Evolutionary conservation across 2,329 filamentous ascomycete genomes (phyloP), one percentile per base, ranked within the genome.

Genomic region (Claviceps arundinis): DNA sequence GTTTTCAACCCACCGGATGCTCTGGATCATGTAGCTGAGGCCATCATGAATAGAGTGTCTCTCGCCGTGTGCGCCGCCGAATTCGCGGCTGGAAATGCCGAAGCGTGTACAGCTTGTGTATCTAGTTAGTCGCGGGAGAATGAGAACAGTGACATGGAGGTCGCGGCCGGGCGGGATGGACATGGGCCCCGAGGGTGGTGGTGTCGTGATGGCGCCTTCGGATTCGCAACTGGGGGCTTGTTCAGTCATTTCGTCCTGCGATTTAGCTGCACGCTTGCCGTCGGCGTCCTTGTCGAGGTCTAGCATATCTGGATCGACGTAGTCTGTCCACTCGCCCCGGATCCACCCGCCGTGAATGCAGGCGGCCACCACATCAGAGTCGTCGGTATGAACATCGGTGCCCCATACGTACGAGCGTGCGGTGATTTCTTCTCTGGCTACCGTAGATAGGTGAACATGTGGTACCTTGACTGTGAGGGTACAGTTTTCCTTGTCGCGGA

Each of bases 261-360:
- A 57, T 56, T 67, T 68, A 19, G 54, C 50, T 52, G 65, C 67
- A 37, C 67, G 63, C 45, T 63, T 63, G 51, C 60, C 58, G 13
- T 60, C 60, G 19, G 55, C 47, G 47, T 66, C 62, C 47, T 65
- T 60, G 24, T 77, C 73, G 2, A 82, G 66, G 17, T 78, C 78
- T 11, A 95, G 73, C 67, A 91, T 72, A 13, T 74, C 72, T 1
- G 80, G 73, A 59, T 93, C 86, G 1, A 93, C 78, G 38, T 88
- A 85, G 6, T 89, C 82, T 4, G 81, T 74, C 85, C 90, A 95
- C 60, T 90, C 88, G 37, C 91, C 91, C 43, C 84, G 82, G 58
- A 98, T 85, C 82, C 89, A 97, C 3, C 93, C 93, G 1, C 84
- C 83, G 65, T 98, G 93, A 46, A 98, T 91, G 54, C 90, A 91